Evolutionary conservation across 1,284 basidiomycete genomes (phyloP).

Genomic region (Anthracocystis setariae): DNA sequence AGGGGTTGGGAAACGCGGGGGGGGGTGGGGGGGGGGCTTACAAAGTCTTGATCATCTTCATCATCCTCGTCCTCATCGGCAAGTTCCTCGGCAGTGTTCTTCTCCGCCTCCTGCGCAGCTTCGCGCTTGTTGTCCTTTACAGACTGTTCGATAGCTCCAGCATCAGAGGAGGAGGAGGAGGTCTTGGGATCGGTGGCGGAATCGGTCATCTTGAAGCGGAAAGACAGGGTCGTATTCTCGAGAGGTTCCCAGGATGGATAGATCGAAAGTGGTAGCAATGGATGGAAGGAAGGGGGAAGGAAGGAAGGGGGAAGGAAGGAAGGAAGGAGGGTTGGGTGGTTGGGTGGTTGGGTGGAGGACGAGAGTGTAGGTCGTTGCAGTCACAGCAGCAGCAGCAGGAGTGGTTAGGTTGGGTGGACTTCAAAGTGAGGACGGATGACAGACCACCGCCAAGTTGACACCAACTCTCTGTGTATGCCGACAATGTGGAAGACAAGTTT

Average conservation of each 20-base stretch:
- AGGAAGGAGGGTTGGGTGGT: neutral
- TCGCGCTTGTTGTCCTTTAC: conserved; percentile 44
- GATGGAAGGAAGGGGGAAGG: too few relatives aligned
- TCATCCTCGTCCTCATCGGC: conserved; percentile 40
- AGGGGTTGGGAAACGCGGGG: neutral
- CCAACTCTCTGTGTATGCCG: too few relatives aligned
- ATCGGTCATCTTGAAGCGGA: conserved; percentile 18
- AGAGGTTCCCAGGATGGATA: too few relatives aligned
- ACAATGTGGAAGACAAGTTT: too few relatives aligned
- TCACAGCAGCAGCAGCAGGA: too few relatives aligned
- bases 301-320: neutral
- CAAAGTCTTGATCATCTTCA: conserved; percentile 45
- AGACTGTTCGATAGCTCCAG: conserved; percentile 18
- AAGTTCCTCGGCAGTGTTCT: conserved; percentile 23
- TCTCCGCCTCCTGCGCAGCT: conserved; percentile 26
- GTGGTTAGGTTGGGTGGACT: too few relatives aligned
- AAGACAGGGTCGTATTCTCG: neutral
- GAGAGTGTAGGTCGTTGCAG: too few relatives aligned
- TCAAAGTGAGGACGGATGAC: neutral
- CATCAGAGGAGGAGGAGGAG: conserved; percentile 8
- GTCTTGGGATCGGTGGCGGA: conserved; percentile 11
- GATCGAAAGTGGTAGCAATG: too few relatives aligned
- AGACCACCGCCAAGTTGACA: too few relatives aligned
- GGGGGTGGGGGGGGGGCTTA: conserved; percentile 3
- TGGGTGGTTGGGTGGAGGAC: neutral